Base-by-base conservation (phyloP, 768 basidiomycete species). In the Boletus vermiculosoides region DNA sequence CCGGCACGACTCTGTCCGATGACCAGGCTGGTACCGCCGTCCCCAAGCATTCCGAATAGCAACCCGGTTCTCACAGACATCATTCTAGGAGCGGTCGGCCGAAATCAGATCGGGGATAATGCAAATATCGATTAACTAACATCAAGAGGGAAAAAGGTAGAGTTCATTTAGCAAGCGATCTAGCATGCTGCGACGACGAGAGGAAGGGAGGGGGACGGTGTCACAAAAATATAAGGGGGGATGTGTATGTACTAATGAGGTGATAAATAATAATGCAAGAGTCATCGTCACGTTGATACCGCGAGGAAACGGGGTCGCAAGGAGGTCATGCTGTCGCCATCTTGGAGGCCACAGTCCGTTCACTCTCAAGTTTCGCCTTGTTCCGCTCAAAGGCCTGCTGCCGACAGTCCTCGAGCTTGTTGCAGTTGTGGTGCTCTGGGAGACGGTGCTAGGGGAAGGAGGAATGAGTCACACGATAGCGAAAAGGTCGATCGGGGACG, bases 311-410 rank as follows among this genome's bases (percentile, higher is more conserved):
- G 50, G 61, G 50, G 50, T 33, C 56, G 58, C 40, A 44, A 58
- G 52, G 34, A 20, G 47, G 52, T 78, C 66, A 92, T 69, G 88
- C 88, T 46, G 84, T 86, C 56, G 87, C 87, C 82, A 94, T 86
- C 86, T 93, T 94, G 69, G 88, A 77, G 34, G 87, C 86, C 36
- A 90, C 87, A 20, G 92, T 94, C 74, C 88, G 85, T 74, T 94
- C 92, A 64, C 86, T 85, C 80, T 93, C 92, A 56, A 94, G 77
- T 76, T 90, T 90, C 51, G 76, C 80, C 83, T 94, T 93, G 79
- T 94, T 94, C 67, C 83, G 81, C 62, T 92, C 85, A 69, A 93
- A 94, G 20, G 92, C 92, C 73, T 91, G 87, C 71, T 92, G 88
- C 60, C 87, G 79, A 76, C 92, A 94, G 71, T 86, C 86, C 69